phyloP scores from a whole-genome alignment of 2,329 filamentous ascomycete species.

The Microascus cirrosus region DNA sequence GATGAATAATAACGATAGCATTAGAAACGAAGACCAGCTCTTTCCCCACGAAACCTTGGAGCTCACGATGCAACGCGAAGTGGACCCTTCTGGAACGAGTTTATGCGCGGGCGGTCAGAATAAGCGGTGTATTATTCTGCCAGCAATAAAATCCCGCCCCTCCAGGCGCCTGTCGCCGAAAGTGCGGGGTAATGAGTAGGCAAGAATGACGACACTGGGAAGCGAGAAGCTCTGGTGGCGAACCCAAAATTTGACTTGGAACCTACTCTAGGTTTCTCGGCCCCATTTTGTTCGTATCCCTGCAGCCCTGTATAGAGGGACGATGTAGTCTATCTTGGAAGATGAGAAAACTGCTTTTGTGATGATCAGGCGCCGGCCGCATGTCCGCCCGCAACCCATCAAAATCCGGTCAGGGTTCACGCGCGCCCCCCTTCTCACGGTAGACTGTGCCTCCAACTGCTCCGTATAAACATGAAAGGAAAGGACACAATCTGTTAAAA shows the following conservation, averaged over 20 bases:
- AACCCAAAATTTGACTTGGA: not conserved
- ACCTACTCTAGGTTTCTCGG: not conserved
- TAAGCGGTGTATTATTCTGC: slow-evolving; percentile 18
- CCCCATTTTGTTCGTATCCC: not conserved
- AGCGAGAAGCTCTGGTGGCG: not conserved
- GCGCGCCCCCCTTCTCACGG: not conserved
- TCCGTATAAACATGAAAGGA: not conserved
- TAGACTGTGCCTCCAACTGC: not conserved
- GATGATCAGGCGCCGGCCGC: not conserved
- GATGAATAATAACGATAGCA: not conserved
- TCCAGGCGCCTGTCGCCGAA: not conserved
- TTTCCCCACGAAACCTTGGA: not conserved
- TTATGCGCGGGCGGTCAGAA: slow-evolving; percentile 8
- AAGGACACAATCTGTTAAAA: not conserved
- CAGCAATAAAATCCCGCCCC: slow-evolving; percentile 5
- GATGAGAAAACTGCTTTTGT: not conserved
- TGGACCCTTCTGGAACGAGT: slow-evolving; percentile 9
- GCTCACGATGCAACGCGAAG: slow-evolving; percentile 1
- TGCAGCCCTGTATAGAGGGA: not conserved
- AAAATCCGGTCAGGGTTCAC: not conserved
- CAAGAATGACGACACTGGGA: not conserved
- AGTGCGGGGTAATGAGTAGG: slow-evolving; percentile 1
- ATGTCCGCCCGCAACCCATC: not conserved
- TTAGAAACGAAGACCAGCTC: not conserved
- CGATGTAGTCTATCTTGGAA: not conserved